Percentiles rank a stretch among this genome's conserved stretches.
These are phyloP conservation scores for Aspergillus wentii DNA, from an alignment of 495 filamentous ascomycete species.

Conservation along the genomic window DNA sequence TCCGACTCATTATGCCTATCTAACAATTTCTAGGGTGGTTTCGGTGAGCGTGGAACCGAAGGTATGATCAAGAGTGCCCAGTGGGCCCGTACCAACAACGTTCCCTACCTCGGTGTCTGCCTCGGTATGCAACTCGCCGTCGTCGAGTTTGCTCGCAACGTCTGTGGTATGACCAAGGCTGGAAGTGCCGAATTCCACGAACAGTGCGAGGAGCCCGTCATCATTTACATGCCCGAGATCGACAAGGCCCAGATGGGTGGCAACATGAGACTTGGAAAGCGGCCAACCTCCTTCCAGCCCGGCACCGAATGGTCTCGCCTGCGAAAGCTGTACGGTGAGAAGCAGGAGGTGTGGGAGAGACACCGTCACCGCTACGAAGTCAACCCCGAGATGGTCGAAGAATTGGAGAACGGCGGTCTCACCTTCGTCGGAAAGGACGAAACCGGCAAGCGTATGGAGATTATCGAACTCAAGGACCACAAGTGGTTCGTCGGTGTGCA, in stretches of 20 bases:
- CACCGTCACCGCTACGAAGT: constrained; percentile 47
- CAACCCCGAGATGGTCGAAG: constrained; percentile 34
- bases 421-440: constrained; percentile 71
- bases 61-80: constrained; percentile 84
- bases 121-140: constrained; percentile 94
- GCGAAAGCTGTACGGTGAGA: constrained; percentile 64
- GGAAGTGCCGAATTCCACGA: constrained; percentile 63
- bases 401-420: constrained; percentile 30
- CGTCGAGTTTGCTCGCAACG: constrained; percentile 77
- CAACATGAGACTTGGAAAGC: constrained; percentile 86
- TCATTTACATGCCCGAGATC: constrained; percentile 92
- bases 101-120: constrained; percentile 87
- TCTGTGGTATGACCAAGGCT: constrained; percentile 57
- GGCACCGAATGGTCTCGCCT: constrained; percentile 77
- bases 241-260: constrained; percentile 71
- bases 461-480: constrained; percentile 84
- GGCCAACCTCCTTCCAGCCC: constrained; percentile 68
- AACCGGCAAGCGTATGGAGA: constrained; percentile 80
- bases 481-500: constrained; percentile 89
- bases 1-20: background rate
- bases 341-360: constrained; percentile 42
- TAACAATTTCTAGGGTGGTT: constrained; percentile 61
- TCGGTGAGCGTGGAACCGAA: constrained; percentile 73
- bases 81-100: constrained; percentile 77
- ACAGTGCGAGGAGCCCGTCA: constrained; percentile 50